Base-by-base conservation (phyloP, 2,329 filamentous ascomycete genomes). In the Xylariales sp. region DNA sequence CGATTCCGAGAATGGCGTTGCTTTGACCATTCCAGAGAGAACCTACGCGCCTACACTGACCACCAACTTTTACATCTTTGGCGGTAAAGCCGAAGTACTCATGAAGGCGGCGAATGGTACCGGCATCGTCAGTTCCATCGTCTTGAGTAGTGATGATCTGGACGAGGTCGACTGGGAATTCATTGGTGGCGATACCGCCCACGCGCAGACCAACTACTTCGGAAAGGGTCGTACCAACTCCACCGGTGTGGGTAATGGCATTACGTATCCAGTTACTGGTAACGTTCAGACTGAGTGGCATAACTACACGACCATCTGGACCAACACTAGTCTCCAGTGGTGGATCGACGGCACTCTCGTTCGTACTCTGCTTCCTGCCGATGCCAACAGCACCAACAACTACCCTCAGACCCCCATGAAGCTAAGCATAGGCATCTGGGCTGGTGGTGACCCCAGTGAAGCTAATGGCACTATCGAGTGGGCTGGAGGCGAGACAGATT, bases 81-180 rank as follows among this genome's bases (percentile, higher is more conserved):
- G 85, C 49, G 88, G 88, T 38, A 78, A 81, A 43, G 81, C 88
- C 40, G 87, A 93, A 61, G 74, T 91, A 41, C 72, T 78, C 49
- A 76, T 94, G 69, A 87, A 88, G 66, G 85, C 85, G 4, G 81
- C 89, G 1, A 65, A 70, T 1, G 89, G 89, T 14, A 67, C 66
- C 6, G 89, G 89, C 36, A 82, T 95, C 45, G 78, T 95, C 51
- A 88, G 82, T 53, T 81, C 85, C 44, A 82, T 94, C 54, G 90
- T 95, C 57, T 74, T 91, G 60, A 73, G 93, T 48, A 91, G 85
- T 35, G 84, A 93, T 50, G 83, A 89, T 51, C 72, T 91, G 12
- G 89, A 95, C 57, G 88, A 95, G 63, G 81, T 95, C 28, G 89
- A 95, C 56, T 91, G 87, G 78, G 87, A 93, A 56, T 85, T 87